phyloP scores from a whole-genome alignment of 805 yeast genomes.

The Saturnispora bothae region DNA sequence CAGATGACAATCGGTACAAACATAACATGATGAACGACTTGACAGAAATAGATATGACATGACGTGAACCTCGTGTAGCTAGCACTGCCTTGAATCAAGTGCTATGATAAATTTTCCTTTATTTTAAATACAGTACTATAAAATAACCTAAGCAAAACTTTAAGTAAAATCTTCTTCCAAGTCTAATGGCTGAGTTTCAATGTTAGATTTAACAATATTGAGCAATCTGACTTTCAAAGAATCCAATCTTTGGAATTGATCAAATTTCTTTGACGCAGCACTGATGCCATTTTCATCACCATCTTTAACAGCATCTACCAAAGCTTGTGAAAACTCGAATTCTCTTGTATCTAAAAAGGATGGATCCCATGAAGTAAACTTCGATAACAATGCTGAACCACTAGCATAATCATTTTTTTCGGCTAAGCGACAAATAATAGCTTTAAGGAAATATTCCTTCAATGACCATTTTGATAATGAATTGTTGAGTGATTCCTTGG shows the following conservation, averaged over 20 bases:
- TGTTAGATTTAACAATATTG: constrained; percentile 59
- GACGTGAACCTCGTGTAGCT: no score
- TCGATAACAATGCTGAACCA: constrained; percentile 60
- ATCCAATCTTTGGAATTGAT: constrained; percentile 81
- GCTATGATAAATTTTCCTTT: constrained; percentile 1
- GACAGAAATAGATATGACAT: no score
- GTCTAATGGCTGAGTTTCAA: constrained; percentile 23
- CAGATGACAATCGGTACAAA: no score
- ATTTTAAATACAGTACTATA: no score
- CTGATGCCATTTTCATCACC: constrained; percentile 74
- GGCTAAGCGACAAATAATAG: constrained; percentile 74
- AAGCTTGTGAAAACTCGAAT: constrained; percentile 50
- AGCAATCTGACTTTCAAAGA: constrained; percentile 81
- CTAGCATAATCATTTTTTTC: constrained; percentile 72
- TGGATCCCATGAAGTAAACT: constrained; percentile 62
- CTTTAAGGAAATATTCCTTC: constrained; percentile 83
- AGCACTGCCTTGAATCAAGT: no score
- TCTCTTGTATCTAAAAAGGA: constrained; percentile 71
- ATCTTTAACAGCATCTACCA: constrained; percentile 64
- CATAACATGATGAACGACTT: no score
- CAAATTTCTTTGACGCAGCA: constrained; percentile 67
- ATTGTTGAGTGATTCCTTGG: constrained; percentile 64
- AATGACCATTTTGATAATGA: constrained; percentile 79
- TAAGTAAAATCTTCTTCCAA: constrained; percentile 29
- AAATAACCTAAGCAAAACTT: neutral